phyloP scores from a whole-genome alignment of 1,139 yeast species.

The Yamadazyma triangularis region DNA sequence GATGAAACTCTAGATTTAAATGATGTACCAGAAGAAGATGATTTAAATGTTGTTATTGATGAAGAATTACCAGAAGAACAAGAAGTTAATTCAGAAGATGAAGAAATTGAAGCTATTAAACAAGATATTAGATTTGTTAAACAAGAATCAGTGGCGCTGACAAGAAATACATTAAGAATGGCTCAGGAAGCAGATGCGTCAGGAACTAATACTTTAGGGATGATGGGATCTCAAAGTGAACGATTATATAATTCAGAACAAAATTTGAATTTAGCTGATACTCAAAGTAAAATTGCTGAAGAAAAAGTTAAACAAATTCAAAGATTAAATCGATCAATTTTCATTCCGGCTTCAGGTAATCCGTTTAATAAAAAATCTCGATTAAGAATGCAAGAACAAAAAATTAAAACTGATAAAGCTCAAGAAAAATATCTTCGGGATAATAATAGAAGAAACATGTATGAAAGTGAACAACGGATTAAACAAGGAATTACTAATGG shows the following conservation, averaged over 20 bases:
- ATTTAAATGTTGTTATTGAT: conserved; percentile 42
- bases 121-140: conserved; percentile 82
- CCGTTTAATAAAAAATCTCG: conserved; percentile 86
- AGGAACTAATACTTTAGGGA: conserved; percentile 85
- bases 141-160: conserved; percentile 80
- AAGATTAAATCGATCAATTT: conserved; percentile 74
- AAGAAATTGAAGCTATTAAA: conserved; percentile 85
- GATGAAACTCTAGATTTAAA: conserved; percentile 33
- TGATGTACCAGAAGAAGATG: conserved; percentile 32
- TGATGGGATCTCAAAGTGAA: conserved; percentile 91
- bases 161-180: conserved; percentile 81
- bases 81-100: conserved; percentile 58
- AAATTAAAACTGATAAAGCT: conserved; percentile 59
- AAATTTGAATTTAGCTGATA: conserved; percentile 69
- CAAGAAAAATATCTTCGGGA: conserved; percentile 53
- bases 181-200: conserved; percentile 91
- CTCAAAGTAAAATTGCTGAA: conserved; percentile 80
- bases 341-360: conserved; percentile 75
- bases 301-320: conserved; percentile 79
- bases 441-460: conserved; percentile 38
- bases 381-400: conserved; percentile 70
- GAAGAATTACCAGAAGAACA: conserved; percentile 43
- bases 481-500: conserved; percentile 37
- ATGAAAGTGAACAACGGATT: conserved; percentile 43
- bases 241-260: conserved; percentile 75